These are phyloP conservation scores for Sindora glabra DNA, from an alignment of 306 rosid genomes.

Conservation along the genomic window DNA sequence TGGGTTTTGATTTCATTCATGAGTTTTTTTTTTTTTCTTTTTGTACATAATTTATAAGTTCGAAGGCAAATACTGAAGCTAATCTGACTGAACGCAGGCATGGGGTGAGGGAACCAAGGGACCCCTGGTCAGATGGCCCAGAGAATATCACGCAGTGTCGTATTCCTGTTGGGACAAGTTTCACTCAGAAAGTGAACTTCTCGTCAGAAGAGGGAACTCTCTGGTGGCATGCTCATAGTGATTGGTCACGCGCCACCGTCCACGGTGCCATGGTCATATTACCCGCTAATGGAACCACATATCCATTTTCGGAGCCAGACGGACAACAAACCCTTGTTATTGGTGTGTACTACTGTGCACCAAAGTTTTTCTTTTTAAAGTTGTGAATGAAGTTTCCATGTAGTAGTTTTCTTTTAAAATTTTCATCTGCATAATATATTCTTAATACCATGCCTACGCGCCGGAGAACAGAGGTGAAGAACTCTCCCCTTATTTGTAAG, in stretches of 20 bases:
- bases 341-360: neutral
- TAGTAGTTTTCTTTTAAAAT: too few species aligned
- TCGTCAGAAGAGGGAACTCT: constrained; percentile 36
- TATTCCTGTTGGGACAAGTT: constrained; percentile 23
- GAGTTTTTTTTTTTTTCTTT: too few species aligned
- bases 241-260: constrained; percentile 41
- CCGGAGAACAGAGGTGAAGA: too few species aligned
- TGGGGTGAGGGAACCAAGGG: constrained; percentile 23
- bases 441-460: too few species aligned
- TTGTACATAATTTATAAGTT: too few species aligned
- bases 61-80: too few species aligned
- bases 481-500: too few species aligned
- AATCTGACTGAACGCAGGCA: too few species aligned
- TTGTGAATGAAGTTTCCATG: too few species aligned
- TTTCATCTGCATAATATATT: too few species aligned
- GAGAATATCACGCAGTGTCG: constrained; percentile 36
- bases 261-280: constrained; percentile 35
- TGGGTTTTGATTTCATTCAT: too few species aligned
- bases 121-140: constrained; percentile 38
- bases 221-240: constrained; percentile 61
- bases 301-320: constrained; percentile 25
- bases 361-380: too few species aligned
- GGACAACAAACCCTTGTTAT: constrained; percentile 25
- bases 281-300: constrained; percentile 19
- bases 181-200: constrained; percentile 23